phyloP scores from a whole-genome alignment of 805 yeast genomes.

The Starmerella apicola region DNA sequence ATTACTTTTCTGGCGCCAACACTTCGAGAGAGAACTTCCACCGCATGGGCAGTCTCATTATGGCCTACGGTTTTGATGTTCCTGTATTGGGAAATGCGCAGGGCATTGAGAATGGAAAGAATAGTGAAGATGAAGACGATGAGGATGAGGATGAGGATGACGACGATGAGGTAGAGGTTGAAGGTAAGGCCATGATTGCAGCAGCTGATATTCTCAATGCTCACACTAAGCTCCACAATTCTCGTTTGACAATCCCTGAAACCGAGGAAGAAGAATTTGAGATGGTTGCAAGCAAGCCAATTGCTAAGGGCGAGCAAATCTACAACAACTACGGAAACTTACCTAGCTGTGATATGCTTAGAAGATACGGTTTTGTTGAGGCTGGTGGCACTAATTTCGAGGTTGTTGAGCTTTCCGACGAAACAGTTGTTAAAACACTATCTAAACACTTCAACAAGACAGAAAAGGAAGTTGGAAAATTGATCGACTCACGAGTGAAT shows the following conservation, averaged over 20 bases:
- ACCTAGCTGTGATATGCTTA: conserved; percentile 72
- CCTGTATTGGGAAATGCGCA: conserved; percentile 4
- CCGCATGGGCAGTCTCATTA: conserved; percentile 61
- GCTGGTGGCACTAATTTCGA: conserved; percentile 58
- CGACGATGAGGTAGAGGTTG: conserved; percentile 27
- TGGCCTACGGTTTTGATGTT: conserved; percentile 87
- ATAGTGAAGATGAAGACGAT: conserved; percentile 25
- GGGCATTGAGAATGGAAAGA: conserved; percentile 25
- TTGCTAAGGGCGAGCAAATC: conserved; percentile 56
- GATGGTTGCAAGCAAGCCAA: conserved; percentile 59
- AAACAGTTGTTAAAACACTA: conserved; percentile 3
- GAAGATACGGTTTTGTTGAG: conserved; percentile 89
- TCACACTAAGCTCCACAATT: conserved; percentile 65
- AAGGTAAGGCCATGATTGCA: conserved; percentile 77
- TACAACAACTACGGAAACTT: conserved; percentile 77
- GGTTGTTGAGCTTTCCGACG: conserved; percentile 51
- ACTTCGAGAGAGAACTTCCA: conserved; percentile 49
- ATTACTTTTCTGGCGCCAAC: conserved; percentile 19
- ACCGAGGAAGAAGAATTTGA: conserved; percentile 31
- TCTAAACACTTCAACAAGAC: conserved; percentile 2
- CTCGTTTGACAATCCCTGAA: conserved; percentile 45
- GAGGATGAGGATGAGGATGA: conserved; percentile 27
- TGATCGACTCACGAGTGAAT: neutral
- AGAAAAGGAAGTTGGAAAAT: conserved; percentile 4
- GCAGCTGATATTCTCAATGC: conserved; percentile 86